These are phyloP conservation scores for Populus hybrid DNA, from an alignment of 441 rosid genomes.

Conservation along the genomic window DNA sequence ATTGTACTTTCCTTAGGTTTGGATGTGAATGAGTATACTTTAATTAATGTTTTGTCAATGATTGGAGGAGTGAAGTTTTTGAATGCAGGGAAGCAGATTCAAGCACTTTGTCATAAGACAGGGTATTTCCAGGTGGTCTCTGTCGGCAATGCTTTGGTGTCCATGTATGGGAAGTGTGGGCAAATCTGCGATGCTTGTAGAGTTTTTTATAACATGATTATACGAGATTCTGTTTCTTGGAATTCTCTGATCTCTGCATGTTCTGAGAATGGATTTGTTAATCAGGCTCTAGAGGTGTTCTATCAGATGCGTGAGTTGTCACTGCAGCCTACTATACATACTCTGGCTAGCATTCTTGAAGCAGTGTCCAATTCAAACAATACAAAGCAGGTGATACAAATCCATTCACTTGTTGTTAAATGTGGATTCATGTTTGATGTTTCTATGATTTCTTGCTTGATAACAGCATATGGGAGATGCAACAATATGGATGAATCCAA, in stretches of 20 bases:
- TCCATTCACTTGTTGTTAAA: slow-evolving; percentile 34
- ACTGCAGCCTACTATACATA: slow-evolving; percentile 26
- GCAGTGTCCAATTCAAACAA: slow-evolving; percentile 28
- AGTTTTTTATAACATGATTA: slow-evolving; percentile 29
- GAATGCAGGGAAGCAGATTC: slow-evolving; percentile 34
- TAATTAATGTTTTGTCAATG: slow-evolving; percentile 30
- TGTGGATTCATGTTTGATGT: slow-evolving; percentile 30
- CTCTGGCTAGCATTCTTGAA: slow-evolving; percentile 37
- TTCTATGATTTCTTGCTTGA: slow-evolving; percentile 32
- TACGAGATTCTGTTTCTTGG: slow-evolving; percentile 42
- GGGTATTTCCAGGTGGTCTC: slow-evolving; percentile 30
- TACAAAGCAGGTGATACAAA: slow-evolving; percentile 26
- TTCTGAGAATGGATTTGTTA: slow-evolving; percentile 30
- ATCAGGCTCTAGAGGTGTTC: slow-evolving; percentile 29
- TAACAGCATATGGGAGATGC: slow-evolving; percentile 34
- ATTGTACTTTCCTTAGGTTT: slow-evolving; percentile 17
- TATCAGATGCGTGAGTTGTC: slow-evolving; percentile 22
- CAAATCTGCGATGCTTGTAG: slow-evolving; percentile 23
- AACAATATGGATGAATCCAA: slow-evolving; percentile 22
- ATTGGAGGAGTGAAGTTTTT: slow-evolving; percentile 23
- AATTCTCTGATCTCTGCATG: slow-evolving; percentile 40
- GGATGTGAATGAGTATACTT: slow-evolving; percentile 31
- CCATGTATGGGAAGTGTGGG: slow-evolving; percentile 33
- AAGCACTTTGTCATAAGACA: slow-evolving; percentile 32
- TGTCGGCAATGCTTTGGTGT: slow-evolving; percentile 36